Evolutionary conservation across 805 yeast species (phyloP).

Genomic region (Lachancea thermotolerans): DNA sequence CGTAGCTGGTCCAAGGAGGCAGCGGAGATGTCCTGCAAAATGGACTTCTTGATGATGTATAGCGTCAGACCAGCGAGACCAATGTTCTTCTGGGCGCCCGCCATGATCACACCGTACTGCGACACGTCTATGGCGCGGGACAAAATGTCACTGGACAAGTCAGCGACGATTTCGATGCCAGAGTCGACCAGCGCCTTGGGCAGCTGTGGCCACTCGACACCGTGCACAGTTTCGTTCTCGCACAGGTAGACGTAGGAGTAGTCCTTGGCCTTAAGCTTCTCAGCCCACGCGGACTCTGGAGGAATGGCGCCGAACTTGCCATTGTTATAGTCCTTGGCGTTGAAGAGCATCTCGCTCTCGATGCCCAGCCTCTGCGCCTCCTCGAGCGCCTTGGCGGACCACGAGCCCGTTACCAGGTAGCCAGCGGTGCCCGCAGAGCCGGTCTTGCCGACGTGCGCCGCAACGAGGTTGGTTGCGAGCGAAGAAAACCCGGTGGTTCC

Average conservation of each 20-base stretch:
- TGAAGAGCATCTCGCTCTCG: conserved; percentile 60
- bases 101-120: conserved; percentile 84
- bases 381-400: conserved; percentile 85
- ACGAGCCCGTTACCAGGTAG: conserved; percentile 84
- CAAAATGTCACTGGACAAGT: conserved; percentile 88
- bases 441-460: conserved; percentile 61
- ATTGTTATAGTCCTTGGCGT: conserved; percentile 46
- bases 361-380: conserved; percentile 83
- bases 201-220: conserved; percentile 66
- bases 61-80: conserved; percentile 94
- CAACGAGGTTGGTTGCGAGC: conserved; percentile 72
- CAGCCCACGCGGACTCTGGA: conserved; percentile 53
- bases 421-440: conserved; percentile 77
- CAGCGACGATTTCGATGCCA: conserved; percentile 80
- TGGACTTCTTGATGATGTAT: conserved; percentile 78
- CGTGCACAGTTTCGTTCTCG: conserved; percentile 96
- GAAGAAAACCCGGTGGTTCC: conserved; percentile 96
- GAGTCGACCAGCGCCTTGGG: conserved; percentile 48
- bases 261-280: conserved; percentile 39
- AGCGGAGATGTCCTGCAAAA: conserved; percentile 47
- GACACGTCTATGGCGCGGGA: conserved; percentile 75
- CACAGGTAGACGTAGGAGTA: conserved; percentile 85
- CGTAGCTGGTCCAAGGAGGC: conserved; percentile 57
- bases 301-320: conserved; percentile 69
- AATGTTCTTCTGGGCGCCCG: conserved; percentile 97